These are phyloP conservation scores for Hydnum rufescens DNA, from an alignment of 768 basidiomycete species.

Conservation along the genomic window DNA sequence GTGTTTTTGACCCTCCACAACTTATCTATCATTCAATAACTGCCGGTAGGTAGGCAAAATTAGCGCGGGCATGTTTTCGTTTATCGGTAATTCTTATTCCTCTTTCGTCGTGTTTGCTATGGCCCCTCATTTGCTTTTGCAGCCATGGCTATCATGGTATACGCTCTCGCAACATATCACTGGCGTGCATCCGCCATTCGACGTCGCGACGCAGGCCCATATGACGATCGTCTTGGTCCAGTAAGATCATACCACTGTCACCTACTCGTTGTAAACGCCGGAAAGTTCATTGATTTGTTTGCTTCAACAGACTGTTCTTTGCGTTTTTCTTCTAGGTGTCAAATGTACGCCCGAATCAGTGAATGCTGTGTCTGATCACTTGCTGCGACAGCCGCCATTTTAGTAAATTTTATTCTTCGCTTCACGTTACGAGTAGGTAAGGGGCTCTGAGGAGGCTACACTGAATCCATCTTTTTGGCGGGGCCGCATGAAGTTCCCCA, in stretches of 20 bases:
- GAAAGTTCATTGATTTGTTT: slow-evolving; percentile 8
- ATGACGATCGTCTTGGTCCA: slow-evolving; percentile 89
- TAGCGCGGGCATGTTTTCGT: slow-evolving; percentile 88
- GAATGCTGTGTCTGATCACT: slow-evolving; percentile 8
- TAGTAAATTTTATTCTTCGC: slow-evolving; percentile 70
- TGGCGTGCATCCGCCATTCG: slow-evolving; percentile 92
- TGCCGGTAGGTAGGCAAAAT: slow-evolving; percentile 66
- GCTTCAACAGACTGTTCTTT: slow-evolving; percentile 51
- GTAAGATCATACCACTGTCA: slow-evolving; percentile 53
- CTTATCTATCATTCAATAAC: not conserved
- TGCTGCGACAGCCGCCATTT: slow-evolving; percentile 43
- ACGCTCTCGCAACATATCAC: slow-evolving; percentile 88
- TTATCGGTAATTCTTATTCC: slow-evolving; percentile 45
- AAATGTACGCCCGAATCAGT: slow-evolving; percentile 6
- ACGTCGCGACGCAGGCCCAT: slow-evolving; percentile 77
- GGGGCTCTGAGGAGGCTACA: not conserved
- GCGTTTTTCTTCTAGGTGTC: slow-evolving; percentile 59
- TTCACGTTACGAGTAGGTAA: slow-evolving; percentile 27
- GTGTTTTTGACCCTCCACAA: not conserved
- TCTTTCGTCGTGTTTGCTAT: not conserved
- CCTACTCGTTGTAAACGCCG: not conserved
- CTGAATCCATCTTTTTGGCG: not conserved
- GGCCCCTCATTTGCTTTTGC: slow-evolving; percentile 2
- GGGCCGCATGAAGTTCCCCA: not conserved
- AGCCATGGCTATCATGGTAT: slow-evolving; percentile 96